Conservation (phyloP, 192 early-diverging fungal genomes). For the Coemansia aciculifera region DNA sequence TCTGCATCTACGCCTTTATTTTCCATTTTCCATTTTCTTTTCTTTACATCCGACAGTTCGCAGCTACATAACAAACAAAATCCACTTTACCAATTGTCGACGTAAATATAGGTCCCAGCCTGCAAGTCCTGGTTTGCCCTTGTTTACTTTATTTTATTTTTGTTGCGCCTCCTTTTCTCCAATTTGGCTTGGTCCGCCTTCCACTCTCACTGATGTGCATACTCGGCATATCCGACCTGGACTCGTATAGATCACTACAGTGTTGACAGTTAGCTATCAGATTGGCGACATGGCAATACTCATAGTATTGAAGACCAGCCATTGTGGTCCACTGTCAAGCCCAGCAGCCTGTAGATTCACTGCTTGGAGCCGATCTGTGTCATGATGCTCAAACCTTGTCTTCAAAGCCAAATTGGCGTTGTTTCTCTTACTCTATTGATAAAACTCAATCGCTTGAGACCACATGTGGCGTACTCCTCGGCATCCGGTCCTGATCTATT, state of each 20-base stretch:
- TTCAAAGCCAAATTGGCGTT: neutral
- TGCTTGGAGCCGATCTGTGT: neutral
- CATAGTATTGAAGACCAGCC: neutral
- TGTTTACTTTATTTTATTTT: neutral
- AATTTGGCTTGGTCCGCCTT: neutral
- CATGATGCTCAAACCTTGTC: neutral
- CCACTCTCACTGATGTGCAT: neutral
- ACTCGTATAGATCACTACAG: neutral
- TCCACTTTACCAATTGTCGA: neutral
- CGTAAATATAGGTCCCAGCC: neutral
- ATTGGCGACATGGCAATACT: neutral
- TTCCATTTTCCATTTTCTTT: neutral
- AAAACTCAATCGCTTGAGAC: neutral
- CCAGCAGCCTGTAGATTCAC: neutral
- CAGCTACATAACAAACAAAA: neutral
- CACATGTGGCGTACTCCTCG: constrained; percentile 3
- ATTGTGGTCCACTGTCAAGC: neutral
- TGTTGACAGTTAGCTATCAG: neutral
- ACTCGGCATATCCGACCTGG: neutral
- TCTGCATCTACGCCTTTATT: neutral
- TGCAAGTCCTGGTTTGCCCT: neutral
- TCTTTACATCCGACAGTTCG: neutral
- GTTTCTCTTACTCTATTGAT: neutral
- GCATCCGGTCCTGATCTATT: neutral
- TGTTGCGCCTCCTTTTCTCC: constrained; percentile 1